phyloP scores from a whole-genome alignment of 768 basidiomycete species.

The Suillus plorans region DNA sequence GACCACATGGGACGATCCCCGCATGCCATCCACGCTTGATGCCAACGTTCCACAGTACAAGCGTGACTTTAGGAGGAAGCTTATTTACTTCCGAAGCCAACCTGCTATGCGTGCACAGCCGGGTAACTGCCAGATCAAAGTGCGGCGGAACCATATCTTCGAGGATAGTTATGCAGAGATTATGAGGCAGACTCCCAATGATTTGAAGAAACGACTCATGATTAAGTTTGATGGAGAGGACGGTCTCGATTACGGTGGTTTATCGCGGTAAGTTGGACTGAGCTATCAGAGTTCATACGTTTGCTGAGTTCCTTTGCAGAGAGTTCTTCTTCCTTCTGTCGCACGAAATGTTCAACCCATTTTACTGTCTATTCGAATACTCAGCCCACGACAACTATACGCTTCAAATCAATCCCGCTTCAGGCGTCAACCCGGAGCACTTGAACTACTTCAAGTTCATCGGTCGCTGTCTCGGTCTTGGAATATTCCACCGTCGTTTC shows the following conservation, averaged over 20 bases:
- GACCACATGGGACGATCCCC: slow-evolving; percentile 99
- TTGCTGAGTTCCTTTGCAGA: slow-evolving; percentile 42
- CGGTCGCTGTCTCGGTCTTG: slow-evolving; percentile 90
- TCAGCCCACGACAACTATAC: slow-evolving; percentile 99
- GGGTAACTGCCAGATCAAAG: slow-evolving; percentile 99
- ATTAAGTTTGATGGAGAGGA: slow-evolving; percentile 99
- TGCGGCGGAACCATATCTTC: slow-evolving; percentile 96
- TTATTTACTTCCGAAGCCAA: slow-evolving; percentile 99
- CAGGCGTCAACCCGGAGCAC: slow-evolving; percentile 98
- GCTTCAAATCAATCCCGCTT: slow-evolving; percentile 97
- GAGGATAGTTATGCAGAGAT: slow-evolving; percentile 99
- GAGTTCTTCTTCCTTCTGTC: slow-evolving; percentile 99
- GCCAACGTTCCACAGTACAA: slow-evolving; percentile 99
- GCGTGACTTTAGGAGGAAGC: slow-evolving; percentile 98
- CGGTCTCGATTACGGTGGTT: slow-evolving; percentile 96
- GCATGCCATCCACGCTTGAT: slow-evolving; percentile 91
- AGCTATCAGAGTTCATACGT: not conserved
- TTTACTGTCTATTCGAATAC: slow-evolving; percentile 99
- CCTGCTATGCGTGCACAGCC: slow-evolving; percentile 98
- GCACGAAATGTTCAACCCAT: slow-evolving; percentile 99
- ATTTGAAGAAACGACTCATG: slow-evolving; percentile 98
- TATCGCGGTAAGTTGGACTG: slow-evolving; percentile 70
- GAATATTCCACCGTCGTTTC: slow-evolving; percentile 99
- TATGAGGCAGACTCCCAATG: slow-evolving; percentile 98
- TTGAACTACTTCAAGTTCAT: slow-evolving; percentile 99